A percentile compares a stretch with the other conserved stretches of the same genome.
phyloP scores from a whole-genome alignment of 768 basidiomycete species.

The Leccinum barrowsii region DNA sequence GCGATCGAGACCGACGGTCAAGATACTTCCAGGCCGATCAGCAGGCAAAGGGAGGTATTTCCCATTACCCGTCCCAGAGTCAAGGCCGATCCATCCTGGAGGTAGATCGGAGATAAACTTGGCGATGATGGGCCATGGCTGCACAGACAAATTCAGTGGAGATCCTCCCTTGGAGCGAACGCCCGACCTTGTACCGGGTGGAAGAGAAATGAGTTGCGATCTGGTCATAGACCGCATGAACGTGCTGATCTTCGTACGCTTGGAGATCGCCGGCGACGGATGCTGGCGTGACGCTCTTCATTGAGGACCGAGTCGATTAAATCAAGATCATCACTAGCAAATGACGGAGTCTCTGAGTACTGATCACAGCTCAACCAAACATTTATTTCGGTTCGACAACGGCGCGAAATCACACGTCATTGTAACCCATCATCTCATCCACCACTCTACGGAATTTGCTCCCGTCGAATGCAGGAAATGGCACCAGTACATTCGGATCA shows the following conservation, averaged over 20 bases:
- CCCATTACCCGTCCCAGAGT: constrained; percentile 96
- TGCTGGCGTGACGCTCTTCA: constrained; percentile 37
- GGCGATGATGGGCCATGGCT: constrained; percentile 91
- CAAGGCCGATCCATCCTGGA: constrained; percentile 81
- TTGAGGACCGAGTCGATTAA: not conserved
- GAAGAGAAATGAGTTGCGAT: constrained; percentile 87
- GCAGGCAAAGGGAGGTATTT: constrained; percentile 85
- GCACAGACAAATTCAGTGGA: constrained; percentile 1
- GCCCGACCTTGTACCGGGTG: constrained; percentile 77
- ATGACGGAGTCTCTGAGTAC: not conserved
- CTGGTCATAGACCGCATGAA: constrained; percentile 79
- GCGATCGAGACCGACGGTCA: constrained; percentile 83
- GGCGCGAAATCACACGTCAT: constrained; percentile 22
- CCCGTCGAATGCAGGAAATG: constrained; percentile 69
- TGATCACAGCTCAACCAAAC: not conserved
- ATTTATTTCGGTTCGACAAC: not conserved
- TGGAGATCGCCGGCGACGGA: constrained; percentile 48
- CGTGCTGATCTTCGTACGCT: constrained; percentile 67
- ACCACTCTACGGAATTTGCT: constrained; percentile 62
- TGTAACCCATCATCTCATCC: constrained; percentile 79
- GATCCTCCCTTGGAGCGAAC: not conserved
- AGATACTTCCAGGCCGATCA: constrained; percentile 55
- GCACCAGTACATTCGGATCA: constrained; percentile 40
- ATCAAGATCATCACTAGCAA: not conserved
- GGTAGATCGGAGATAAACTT: constrained; percentile 69